Evolutionary conservation across 257 asterid genomes (phyloP).

Genomic region (Verbena officinalis): DNA sequence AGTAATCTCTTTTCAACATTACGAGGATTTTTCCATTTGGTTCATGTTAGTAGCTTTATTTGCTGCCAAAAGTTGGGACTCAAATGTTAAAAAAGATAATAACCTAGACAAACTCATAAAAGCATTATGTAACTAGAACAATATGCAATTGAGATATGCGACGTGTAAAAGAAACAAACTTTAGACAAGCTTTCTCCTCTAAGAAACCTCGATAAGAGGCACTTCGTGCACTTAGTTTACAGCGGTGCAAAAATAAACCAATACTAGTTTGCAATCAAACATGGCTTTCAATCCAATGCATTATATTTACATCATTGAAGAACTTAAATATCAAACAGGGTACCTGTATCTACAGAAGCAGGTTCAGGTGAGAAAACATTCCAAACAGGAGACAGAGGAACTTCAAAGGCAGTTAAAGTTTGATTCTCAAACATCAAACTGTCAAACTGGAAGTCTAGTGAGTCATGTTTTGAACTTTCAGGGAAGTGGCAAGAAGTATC

Average conservation of each 20-base stretch:
- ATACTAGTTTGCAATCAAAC: constrained; percentile 13
- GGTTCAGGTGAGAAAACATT: constrained; percentile 47
- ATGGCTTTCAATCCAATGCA: not conserved
- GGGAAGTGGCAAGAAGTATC: constrained; percentile 37
- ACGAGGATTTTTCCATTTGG: too few relatives aligned
- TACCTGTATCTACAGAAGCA: constrained; percentile 42
- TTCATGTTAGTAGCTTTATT: too few relatives aligned
- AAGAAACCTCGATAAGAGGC: constrained; percentile 16
- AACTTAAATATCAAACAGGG: constrained; percentile 40
- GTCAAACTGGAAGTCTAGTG: constrained; percentile 36
- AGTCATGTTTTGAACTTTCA: constrained; percentile 28
- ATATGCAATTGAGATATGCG: not conserved
- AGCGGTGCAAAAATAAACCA: not conserved
- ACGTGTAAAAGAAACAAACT: constrained; percentile 6
- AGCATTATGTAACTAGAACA: not conserved
- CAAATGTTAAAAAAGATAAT: not conserved
- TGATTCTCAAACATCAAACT: constrained; percentile 46
- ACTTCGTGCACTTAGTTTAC: constrained; percentile 25
- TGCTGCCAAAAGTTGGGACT: too few relatives aligned
- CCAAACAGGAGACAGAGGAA: constrained; percentile 44
- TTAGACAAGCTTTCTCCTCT: constrained; percentile 26
- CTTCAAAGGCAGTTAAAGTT: constrained; percentile 39
- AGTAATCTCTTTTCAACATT: too few relatives aligned
- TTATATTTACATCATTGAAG: constrained; percentile 13
- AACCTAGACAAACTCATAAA: not conserved